A percentile compares a stretch with the other conserved stretches of the same genome.
Conservation (phyloP, 352 stramenopile species). For the Blastocystis sp. region DNA sequence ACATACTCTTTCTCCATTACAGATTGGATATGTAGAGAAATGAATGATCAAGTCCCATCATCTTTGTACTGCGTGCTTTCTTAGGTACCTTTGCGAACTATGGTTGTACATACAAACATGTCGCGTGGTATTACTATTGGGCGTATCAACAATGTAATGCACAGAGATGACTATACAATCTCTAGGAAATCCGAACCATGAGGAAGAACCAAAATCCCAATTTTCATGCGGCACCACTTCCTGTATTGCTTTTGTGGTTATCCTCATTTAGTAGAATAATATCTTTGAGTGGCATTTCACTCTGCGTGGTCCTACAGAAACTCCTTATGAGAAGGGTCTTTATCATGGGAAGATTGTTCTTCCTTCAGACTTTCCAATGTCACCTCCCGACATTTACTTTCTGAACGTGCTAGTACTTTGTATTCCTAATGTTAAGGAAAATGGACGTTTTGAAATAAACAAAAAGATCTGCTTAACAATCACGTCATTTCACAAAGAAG, state of each 20-base stretch:
- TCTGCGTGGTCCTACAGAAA: slow-evolving; percentile 86
- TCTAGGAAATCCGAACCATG: slow-evolving; percentile 38
- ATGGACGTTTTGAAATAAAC: slow-evolving; percentile 89
- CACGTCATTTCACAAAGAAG: slow-evolving; percentile 89
- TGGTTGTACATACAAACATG: not conserved
- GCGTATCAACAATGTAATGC: slow-evolving; percentile 30
- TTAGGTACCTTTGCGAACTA: not conserved
- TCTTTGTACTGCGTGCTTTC: not conserved
- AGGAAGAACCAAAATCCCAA: not conserved
- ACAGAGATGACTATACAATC: not conserved
- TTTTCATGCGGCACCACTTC: not conserved
- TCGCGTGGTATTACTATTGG: not conserved
- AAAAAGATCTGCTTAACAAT: slow-evolving; percentile 98
- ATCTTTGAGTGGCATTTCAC: slow-evolving; percentile 93
- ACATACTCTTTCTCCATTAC: not conserved
- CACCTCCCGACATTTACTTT: slow-evolving; percentile 94
- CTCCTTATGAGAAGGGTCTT: slow-evolving; percentile 88
- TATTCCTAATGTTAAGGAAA: slow-evolving; percentile 67
- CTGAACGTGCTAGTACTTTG: slow-evolving; percentile 69
- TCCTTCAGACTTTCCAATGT: slow-evolving; percentile 85
- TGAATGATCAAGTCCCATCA: not conserved
- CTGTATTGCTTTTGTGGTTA: not conserved
- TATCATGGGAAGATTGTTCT: slow-evolving; percentile 95
- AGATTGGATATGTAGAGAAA: not conserved
- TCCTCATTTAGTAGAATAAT: slow-evolving; percentile 69